Conservation (phyloP, 176 grass and related monocot genomes). For the Aechmea fasciata region DNA sequence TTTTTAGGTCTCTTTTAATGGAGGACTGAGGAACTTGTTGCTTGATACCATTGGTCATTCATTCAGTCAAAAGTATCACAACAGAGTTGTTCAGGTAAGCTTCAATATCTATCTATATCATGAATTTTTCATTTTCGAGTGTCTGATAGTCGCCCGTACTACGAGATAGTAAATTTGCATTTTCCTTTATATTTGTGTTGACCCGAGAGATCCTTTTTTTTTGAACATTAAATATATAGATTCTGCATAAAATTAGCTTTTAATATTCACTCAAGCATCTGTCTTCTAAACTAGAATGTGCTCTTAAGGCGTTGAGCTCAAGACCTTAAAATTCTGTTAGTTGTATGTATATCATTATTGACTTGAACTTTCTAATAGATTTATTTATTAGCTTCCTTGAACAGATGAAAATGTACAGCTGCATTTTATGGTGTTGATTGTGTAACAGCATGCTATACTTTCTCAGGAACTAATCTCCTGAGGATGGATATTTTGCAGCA, state of each 20-base stretch:
- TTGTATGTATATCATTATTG: no score
- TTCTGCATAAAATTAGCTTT: no score
- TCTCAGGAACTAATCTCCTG: not conserved
- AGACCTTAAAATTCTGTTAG: no score
- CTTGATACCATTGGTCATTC: constrained; percentile 68
- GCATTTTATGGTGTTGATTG: not conserved
- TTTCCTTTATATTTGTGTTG: not conserved
- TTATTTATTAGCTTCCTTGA: no score
- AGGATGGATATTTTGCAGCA: constrained; percentile 33
- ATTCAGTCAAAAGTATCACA: constrained; percentile 70
- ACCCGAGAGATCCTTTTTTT: not conserved
- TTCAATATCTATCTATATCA: not conserved
- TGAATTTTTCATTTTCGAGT: not conserved
- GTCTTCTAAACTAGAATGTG: no score
- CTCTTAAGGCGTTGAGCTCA: no score
- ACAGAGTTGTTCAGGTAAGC: constrained; percentile 83
- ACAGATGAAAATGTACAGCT: no score
- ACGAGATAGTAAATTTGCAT: not conserved
- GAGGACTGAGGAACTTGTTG: constrained; percentile 59
- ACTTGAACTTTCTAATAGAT: no score
- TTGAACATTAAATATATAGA: not conserved
- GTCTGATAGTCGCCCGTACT: not conserved
- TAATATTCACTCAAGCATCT: no score
- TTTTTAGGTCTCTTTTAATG: constrained; percentile 77
- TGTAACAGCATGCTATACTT: not conserved